Evolutionary conservation across 768 basidiomycete genomes (phyloP).

Genomic region (Pleurotus sapidus): DNA sequence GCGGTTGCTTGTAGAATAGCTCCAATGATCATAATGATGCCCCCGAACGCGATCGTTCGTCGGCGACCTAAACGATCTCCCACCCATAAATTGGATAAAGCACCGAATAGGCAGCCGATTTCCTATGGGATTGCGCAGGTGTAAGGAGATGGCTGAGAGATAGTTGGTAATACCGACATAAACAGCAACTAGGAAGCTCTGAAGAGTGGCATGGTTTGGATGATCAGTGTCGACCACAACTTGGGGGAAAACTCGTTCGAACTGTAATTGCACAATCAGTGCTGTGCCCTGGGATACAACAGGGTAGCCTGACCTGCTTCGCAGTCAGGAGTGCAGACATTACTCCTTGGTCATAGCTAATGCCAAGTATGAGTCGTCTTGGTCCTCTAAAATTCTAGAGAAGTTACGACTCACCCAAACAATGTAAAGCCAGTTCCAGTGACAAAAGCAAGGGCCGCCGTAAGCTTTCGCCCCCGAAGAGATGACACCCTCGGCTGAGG

Average conservation of each 20-base stretch:
- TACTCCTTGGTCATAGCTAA: conserved; percentile 67
- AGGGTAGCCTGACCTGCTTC: conserved; percentile 31
- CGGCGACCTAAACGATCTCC: conserved; percentile 43
- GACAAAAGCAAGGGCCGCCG: conserved; percentile 50
- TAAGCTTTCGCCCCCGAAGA: conserved; percentile 42
- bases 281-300: no score
- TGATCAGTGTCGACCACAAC: conserved; percentile 36
- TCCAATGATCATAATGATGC: conserved; percentile 50
- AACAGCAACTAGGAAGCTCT: conserved; percentile 58
- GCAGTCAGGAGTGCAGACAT: conserved; percentile 67
- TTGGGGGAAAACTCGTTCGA: conserved; percentile 57
- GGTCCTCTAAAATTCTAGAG: background rate
- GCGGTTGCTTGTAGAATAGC: conserved; percentile 47
- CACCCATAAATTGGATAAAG: conserved; percentile 59
- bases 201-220: conserved; percentile 50
- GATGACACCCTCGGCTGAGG: conserved; percentile 7
- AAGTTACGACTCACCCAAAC: conserved; percentile 43
- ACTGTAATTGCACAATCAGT: conserved; percentile 25
- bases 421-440: conserved; percentile 59
- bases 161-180: conserved; percentile 35
- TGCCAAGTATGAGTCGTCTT: background rate
- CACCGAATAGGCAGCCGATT: conserved; percentile 63
- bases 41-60: conserved; percentile 46
- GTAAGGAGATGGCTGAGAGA: background rate
- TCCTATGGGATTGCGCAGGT: conserved; percentile 34